Evolutionary conservation across 1,139 yeast species (phyloP).

Genomic region (Kodamaea alishanica): DNA sequence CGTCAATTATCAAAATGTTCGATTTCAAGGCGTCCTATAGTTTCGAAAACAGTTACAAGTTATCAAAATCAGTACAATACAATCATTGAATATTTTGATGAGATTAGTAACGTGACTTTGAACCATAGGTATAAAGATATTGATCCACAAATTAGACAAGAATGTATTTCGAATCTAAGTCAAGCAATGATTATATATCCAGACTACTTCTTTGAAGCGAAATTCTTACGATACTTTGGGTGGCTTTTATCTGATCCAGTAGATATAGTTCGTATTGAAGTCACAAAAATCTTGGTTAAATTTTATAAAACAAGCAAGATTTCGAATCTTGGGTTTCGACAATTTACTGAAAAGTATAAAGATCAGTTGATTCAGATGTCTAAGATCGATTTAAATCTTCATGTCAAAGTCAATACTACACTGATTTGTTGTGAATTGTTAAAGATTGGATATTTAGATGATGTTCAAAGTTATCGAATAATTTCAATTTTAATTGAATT

Average conservation of each 20-base stretch:
- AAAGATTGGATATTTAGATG: constrained; percentile 60
- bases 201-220: constrained; percentile 63
- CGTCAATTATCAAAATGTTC: constrained; percentile 38
- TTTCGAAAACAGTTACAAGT: constrained; percentile 45
- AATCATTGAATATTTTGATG: constrained; percentile 56
- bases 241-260: constrained; percentile 78
- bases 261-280: constrained; percentile 60
- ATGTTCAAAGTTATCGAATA: constrained; percentile 44
- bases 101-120: constrained; percentile 64
- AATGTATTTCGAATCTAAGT: constrained; percentile 60
- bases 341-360: constrained; percentile 70
- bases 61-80: constrained; percentile 52
- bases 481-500: constrained; percentile 42
- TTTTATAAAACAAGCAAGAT: constrained; percentile 33
- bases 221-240: constrained; percentile 73
- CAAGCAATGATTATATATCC: constrained; percentile 71
- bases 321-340: constrained; percentile 46
- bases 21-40: constrained; percentile 21
- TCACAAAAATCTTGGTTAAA: constrained; percentile 52
- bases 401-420: constrained; percentile 52
- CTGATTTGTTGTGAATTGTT: constrained; percentile 54
- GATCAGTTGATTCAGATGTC: constrained; percentile 60
- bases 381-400: constrained; percentile 30
- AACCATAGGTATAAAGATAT: constrained; percentile 79
- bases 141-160: constrained; percentile 67